Base-by-base conservation (phyloP, 2,329 filamentous ascomycete genomes). In the Phaeosphaeria sp. region DNA sequence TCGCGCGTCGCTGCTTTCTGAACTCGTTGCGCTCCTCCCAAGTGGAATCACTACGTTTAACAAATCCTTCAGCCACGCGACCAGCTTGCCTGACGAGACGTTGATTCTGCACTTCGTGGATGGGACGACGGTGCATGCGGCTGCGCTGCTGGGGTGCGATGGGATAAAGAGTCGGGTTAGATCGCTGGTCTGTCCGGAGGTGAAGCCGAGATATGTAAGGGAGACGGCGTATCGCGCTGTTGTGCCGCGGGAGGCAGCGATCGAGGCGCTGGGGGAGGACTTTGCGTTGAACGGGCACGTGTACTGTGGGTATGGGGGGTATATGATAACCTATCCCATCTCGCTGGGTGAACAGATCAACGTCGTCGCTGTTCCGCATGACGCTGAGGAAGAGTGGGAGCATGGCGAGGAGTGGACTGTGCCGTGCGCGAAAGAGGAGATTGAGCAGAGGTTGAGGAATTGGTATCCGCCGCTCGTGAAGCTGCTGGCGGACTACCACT, bases 191-290 rank as follows among this genome's bases (percentile, higher is more conserved):
- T 76, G 87, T 2, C 49, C 63, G n/a, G 74, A 78, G 11, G 74
- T 81, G 0, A 66, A 80, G 49, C 77, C 86, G 0, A 69, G 72
- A 5, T 89, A 86, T 68, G 81, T 80, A 2, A 75, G 82, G 47
- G 85, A 87, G 61, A 84, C 84, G 69, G 87, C 85, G 39, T 90
- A 86, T 72, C 81, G 88, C 6, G 83, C 83, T 0, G 75, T 90
- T 6, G 79, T 89, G 2, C 85, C 86, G 0, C 88, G 87, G 78
- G 77, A 80, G 1, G 68, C 79, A 11, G 86, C 84, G 0, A 72
- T 77, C 6, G 64, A 73, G 6, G 77, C 77, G 2, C 66, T 89
- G 0, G 83, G 84, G 6, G 71, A 78, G 6, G 76, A 84, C 45
- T 72, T 82, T 33, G 80, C 83, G 0, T 62, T 72, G 22, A 86